A percentile compares a stretch with the other conserved stretches of the same genome.
Conservation (phyloP, 2,329 filamentous ascomycete genomes). For the Pseudofabraea citricarpa region DNA sequence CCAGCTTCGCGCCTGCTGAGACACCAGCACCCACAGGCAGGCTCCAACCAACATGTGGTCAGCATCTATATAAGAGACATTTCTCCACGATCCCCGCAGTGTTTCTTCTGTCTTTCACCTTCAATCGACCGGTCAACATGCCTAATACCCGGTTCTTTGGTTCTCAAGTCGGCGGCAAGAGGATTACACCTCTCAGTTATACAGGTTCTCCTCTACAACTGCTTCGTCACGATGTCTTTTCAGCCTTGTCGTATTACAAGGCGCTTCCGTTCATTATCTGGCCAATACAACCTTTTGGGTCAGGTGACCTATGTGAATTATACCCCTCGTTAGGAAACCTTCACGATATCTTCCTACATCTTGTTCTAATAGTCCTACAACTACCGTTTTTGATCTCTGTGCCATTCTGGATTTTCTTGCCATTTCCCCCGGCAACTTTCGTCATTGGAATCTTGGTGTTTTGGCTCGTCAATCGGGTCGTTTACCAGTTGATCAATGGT, state of each 20-base stretch:
- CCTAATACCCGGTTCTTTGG: slow-evolving; percentile 47
- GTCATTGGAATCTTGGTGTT: slow-evolving; percentile 35
- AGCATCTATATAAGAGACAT: background rate
- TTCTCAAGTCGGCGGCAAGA: slow-evolving; percentile 52
- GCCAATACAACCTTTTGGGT: slow-evolving; percentile 48
- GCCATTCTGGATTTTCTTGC: slow-evolving; percentile 43
- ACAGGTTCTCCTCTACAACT: slow-evolving; percentile 39
- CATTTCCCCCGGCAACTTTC: slow-evolving; percentile 41
- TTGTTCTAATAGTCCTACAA: slow-evolving; percentile 55
- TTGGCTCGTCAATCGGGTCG: slow-evolving; percentile 41
- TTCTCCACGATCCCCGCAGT: background rate
- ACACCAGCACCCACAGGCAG: background rate
- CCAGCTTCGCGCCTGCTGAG: background rate
- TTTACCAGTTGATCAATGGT: slow-evolving; percentile 53
- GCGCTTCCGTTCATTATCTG: slow-evolving; percentile 54
- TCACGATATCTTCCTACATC: slow-evolving; percentile 52
- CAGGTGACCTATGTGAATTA: slow-evolving; percentile 58
- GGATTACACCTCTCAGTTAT: slow-evolving; percentile 57
- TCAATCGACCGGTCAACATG: slow-evolving; percentile 15
- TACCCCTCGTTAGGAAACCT: slow-evolving; percentile 53
- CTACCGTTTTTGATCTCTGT: slow-evolving; percentile 53
- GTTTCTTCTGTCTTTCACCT: background rate
- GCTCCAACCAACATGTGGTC: background rate
- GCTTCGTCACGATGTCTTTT: slow-evolving; percentile 32
- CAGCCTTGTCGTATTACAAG: slow-evolving; percentile 28